Base-by-base conservation (phyloP, 2,329 filamentous ascomycete species). In the Paecilomyces formosus region DNA sequence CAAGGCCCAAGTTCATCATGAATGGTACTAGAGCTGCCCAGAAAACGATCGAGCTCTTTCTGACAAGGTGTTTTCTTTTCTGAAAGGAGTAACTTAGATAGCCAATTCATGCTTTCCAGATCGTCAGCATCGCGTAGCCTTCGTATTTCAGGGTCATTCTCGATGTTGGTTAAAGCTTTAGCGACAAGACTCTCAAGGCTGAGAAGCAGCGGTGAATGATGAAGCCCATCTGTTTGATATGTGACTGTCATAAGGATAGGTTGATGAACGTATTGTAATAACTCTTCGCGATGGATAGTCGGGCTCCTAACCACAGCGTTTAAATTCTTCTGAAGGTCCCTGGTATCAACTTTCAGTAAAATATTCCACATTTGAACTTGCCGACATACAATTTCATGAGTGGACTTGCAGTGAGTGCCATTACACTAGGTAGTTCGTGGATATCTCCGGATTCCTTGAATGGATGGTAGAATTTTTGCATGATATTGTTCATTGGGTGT, bases 381-480 rank as follows among this genome's bases (percentile, higher is more conserved):
- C 76, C 73, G 1, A 80, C 70, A 15, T 81, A 81, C 1, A 82
- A 84, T 57, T 79, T 83, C 63, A 88, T 85, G 3, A 90, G 82
- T 0, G 91, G 91, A 61, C 89, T 95, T 0, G 92, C 92, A 6
- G 88, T 92, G 24, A 96, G 78, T 0, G 91, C 92, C 4, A 96
- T 77, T 28, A 96, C 87, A 21, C 80, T 78, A 0, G 92, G 92
- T 8, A 77, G 67, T 53, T 57, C 58, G n/a, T 64, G 60, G 12
- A 61, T 45, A 0, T 70, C 60, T 0, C 77, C 78, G 1, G 60
- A 59, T 12, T 60, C 63, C 57, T 62, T 55, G 79, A 79, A 18
- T 69, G 72, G 28, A 61, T 85, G 82, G 66, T 95, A 96, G 63
- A 88, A 87, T 30, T 85, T 76, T 28, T 74, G 76, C 88, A 96